Evolutionary conservation across 148 eudicot genomes (phyloP), one percentile per base, ranked within the genome.

Genomic region (Chenopodium suecicum): DNA sequence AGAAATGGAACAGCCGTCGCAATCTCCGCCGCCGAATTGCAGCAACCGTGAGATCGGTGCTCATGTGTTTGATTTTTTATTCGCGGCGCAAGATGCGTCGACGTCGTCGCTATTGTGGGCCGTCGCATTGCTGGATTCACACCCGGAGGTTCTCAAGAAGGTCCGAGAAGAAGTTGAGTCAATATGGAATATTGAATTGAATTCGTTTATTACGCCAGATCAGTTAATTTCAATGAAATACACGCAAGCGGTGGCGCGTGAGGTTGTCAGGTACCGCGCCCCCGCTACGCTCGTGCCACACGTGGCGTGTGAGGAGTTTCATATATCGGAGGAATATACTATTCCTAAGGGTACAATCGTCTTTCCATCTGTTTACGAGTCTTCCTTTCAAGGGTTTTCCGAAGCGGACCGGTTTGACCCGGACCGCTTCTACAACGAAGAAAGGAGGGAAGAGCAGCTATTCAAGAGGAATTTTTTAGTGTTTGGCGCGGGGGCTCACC

Each of bases 181-280:
- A 0, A 65, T 89, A 1, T 94, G 98, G 98, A 27, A 73, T 0
- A 87, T 91, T 11, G 89, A 84, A 17, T 73, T 83, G 1, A 82
- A 80, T 65, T 47, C 75, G 0, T 71, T 74, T 0, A 89, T 93
- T 29, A 84, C 92, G 4, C 89, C 91, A 6, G 98, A 93, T 12
- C 87, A 89, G 23, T 58, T 95, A 11, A 50, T 79, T 69, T 81
- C 85, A 60, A 87, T 95, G 96, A 91, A 80, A 82, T 95, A 90
- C 90, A 89, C 94, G n/a, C 92, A 90, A 37, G 98, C 98, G 22
- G 98, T 93, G 78, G 94, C 98, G n/a, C 90, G 97, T 44, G 98
- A 95, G 88, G 88, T 95, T 0, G 64, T 95, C 1, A 73, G 98
- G 64, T 78, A 80, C 56, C 84, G 94, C 0, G 88, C 98, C 0